A percentile compares a stretch with the other conserved stretches of the same genome.
Evolutionary conservation across 2,329 filamentous ascomycete species (phyloP).

Genomic region (Chrysosphaeria jannelii): DNA sequence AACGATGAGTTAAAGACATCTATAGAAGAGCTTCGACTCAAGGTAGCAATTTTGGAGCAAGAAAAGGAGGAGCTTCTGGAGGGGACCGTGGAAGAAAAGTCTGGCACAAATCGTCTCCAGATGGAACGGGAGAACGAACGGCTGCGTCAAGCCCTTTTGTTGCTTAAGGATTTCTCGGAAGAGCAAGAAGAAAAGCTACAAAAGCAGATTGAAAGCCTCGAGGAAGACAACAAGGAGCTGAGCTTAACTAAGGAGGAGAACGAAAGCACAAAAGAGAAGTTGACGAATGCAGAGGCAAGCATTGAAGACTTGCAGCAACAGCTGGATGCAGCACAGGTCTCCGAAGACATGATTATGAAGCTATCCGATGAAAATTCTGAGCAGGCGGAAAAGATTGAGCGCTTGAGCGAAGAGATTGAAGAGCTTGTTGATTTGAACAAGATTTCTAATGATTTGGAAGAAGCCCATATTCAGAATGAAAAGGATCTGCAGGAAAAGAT

Average conservation of each 20-base stretch:
- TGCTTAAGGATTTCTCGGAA: conserved; percentile 62
- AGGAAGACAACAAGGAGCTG: conserved; percentile 42
- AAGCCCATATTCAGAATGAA: conserved; percentile 75
- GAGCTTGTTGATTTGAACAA: conserved; percentile 77
- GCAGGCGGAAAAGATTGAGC: conserved; percentile 55
- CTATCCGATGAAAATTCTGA: conserved; percentile 65
- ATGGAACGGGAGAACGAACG: conserved; percentile 78
- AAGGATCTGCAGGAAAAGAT: conserved; percentile 87
- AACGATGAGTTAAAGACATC: conserved; percentile 46
- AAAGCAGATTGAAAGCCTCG: conserved; percentile 41
- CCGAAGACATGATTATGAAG: conserved; percentile 84
- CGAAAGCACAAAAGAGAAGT: conserved; percentile 37
- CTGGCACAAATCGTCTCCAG: conserved; percentile 66
- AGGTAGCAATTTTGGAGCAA: conserved; percentile 60
- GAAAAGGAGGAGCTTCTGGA: conserved; percentile 64
- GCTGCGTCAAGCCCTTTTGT: conserved; percentile 55
- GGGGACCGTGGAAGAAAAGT: conserved; percentile 59
- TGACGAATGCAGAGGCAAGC: conserved; percentile 39
- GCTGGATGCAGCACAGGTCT: conserved; percentile 61
- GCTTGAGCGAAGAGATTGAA: conserved; percentile 53
- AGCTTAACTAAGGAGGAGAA: conserved; percentile 36
- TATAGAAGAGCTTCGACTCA: conserved; percentile 59
- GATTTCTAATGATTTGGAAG: conserved; percentile 77
- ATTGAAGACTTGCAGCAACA: conserved; percentile 74
- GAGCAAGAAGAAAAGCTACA: conserved; percentile 57